phyloP scores from a whole-genome alignment of 164 flowering plant species.

The Annona cherimola region DNA sequence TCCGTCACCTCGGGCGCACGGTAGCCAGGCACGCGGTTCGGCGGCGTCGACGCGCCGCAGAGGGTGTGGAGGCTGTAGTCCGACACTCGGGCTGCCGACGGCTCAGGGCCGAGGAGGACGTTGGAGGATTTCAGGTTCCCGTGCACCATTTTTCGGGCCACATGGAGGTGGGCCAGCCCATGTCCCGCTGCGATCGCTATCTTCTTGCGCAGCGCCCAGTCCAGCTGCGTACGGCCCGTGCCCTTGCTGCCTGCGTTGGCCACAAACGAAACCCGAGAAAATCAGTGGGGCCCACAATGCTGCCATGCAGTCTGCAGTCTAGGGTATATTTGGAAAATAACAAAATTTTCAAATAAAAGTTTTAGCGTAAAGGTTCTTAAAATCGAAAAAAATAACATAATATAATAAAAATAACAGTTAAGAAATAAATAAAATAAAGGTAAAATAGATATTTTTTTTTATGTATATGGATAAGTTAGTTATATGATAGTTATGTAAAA shows the following conservation, averaged over 20 bases:
- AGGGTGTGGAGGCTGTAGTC: slow-evolving; percentile 80
- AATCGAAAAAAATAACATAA: too few relatives aligned
- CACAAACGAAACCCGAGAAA: neutral
- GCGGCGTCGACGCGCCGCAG: slow-evolving; percentile 46
- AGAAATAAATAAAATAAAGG: too few relatives aligned
- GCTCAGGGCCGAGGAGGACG: slow-evolving; percentile 65
- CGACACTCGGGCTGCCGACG: slow-evolving; percentile 48
- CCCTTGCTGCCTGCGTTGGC: slow-evolving; percentile 76
- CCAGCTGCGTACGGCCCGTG: slow-evolving; percentile 80
- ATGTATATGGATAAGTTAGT: too few relatives aligned
- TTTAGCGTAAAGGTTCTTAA: too few relatives aligned
- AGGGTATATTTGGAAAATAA: too few relatives aligned
- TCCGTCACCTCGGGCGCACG: slow-evolving; percentile 93
- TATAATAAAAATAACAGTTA: too few relatives aligned
- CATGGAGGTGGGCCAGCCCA: slow-evolving; percentile 79
- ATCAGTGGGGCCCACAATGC: neutral
- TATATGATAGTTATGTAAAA: too few relatives aligned
- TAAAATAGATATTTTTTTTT: too few relatives aligned
- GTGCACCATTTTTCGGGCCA: slow-evolving; percentile 56
- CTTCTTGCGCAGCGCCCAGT: slow-evolving; percentile 86
- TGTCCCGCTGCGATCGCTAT: slow-evolving; percentile 68
- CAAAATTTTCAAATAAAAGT: too few relatives aligned
- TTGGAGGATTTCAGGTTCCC: slow-evolving; percentile 96
- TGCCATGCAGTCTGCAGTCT: too few relatives aligned
- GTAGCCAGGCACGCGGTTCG: slow-evolving; percentile 78